Evolutionary conservation across 2,329 filamentous ascomycete genomes (phyloP).

Genomic region (Paraphaeosphaeria minitans): DNA sequence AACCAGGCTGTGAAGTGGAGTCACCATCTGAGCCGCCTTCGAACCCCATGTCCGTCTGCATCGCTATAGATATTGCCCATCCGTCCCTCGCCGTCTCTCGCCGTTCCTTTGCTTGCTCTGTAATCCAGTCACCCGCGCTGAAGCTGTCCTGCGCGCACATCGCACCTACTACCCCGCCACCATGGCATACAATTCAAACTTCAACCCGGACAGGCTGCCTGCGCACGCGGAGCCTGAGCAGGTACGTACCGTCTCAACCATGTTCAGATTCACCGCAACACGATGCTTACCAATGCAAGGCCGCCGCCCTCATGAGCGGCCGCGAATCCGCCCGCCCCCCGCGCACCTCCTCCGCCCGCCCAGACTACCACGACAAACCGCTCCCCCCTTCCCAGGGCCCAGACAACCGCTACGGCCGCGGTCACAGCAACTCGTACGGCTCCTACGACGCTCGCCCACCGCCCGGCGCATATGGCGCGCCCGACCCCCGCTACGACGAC

Average conservation of each 20-base stretch:
- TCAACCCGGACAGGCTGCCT: conserved; percentile 93
- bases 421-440: conserved; percentile 27
- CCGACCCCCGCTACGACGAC: conserved; percentile 31
- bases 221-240: conserved; percentile 82
- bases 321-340: conserved; percentile 34
- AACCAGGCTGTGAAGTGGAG: conserved; percentile 31
- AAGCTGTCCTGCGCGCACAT: conserved; percentile 9
- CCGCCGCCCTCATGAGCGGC: conserved; percentile 49
- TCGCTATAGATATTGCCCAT: conserved; percentile 8
- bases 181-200: conserved; percentile 94
- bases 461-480: conserved; percentile 45
- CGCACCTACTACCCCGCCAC: conserved; percentile 11
- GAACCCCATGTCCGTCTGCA: not conserved
- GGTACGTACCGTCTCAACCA: conserved; percentile 48
- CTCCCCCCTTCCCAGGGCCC: conserved; percentile 33
- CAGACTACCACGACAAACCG: conserved; percentile 53
- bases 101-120: not conserved
- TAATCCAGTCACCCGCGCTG: not conserved
- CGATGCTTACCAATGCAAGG: conserved; percentile 31
- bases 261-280: not conserved
- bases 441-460: conserved; percentile 40
- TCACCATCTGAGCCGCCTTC: conserved; percentile 7
- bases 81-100: not conserved
- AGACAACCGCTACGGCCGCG: conserved; percentile 44
- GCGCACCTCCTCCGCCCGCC: conserved; percentile 41